Conservation (phyloP, 306 rosid genomes). For the Quercus ilex region DNA sequence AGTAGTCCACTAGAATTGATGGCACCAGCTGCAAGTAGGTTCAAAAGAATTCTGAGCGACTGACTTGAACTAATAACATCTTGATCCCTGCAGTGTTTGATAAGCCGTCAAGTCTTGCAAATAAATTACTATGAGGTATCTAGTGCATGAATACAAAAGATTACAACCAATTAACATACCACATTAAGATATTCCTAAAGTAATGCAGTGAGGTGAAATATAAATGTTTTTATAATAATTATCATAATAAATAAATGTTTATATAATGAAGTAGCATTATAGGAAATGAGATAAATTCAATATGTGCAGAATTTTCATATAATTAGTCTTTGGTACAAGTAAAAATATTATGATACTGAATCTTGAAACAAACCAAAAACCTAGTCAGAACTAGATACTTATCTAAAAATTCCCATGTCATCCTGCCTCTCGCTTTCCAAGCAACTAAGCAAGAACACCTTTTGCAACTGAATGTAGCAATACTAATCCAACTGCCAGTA, state of each 20-base stretch:
- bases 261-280: background rate
- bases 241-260: background rate
- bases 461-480: background rate
- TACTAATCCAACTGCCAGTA: background rate
- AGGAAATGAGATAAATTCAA: background rate
- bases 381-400: background rate
- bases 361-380: background rate
- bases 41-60: constrained; percentile 79
- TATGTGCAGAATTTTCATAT: background rate
- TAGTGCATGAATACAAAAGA: background rate
- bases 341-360: background rate
- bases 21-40: constrained; percentile 74
- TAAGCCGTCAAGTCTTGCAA: constrained; percentile 16
- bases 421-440: background rate
- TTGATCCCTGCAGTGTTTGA: constrained; percentile 55
- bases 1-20: constrained; percentile 49
- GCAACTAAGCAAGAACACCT: background rate
- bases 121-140: background rate
- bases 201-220: background rate
- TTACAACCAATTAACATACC: background rate
- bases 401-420: background rate
- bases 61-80: constrained; percentile 52
- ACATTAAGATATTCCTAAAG: background rate
- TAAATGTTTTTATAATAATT: background rate
- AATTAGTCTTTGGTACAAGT: background rate